phyloP scores from a whole-genome alignment of 163 green algal species.

The Volvox carteri region DNA sequence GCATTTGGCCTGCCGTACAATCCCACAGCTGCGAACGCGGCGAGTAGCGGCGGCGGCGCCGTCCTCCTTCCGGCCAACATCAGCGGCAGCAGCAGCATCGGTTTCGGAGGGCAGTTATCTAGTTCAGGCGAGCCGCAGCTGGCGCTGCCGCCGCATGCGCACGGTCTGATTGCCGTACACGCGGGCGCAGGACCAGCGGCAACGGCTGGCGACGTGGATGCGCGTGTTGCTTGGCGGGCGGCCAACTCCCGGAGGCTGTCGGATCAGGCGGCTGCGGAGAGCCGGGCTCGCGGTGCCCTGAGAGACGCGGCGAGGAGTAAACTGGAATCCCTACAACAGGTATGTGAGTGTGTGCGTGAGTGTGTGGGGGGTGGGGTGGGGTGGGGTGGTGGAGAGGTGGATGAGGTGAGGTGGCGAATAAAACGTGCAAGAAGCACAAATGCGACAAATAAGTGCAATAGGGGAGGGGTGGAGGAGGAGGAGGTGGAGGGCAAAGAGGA shows the following conservation, averaged over 20 bases:
- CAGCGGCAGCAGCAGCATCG: background rate
- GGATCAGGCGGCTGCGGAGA: background rate
- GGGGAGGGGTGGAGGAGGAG: too few relatives aligned
- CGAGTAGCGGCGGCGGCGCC: too few relatives aligned
- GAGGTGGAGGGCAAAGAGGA: too few relatives aligned
- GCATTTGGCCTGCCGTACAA: constrained; percentile 1
- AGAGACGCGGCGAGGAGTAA: background rate
- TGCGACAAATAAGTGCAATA: too few relatives aligned
- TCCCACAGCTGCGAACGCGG: too few relatives aligned
- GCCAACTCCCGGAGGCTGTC: constrained; percentile 9
- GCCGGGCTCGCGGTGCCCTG: background rate
- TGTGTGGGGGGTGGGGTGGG: background rate
- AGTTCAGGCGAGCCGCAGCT: background rate
- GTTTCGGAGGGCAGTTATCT: background rate
- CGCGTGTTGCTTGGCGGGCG: constrained; percentile 36
- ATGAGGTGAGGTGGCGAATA: too few relatives aligned
- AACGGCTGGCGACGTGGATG: background rate
- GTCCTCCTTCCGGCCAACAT: too few relatives aligned
- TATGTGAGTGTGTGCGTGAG: background rate
- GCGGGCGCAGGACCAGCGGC: background rate
- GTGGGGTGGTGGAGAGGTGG: background rate
- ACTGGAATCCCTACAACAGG: constrained; percentile 31
- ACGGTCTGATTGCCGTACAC: too few relatives aligned
- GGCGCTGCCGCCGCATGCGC: background rate
- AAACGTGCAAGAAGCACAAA: too few relatives aligned